phyloP scores from a whole-genome alignment of 805 yeast genomes.

The Yarrowia sp. region DNA sequence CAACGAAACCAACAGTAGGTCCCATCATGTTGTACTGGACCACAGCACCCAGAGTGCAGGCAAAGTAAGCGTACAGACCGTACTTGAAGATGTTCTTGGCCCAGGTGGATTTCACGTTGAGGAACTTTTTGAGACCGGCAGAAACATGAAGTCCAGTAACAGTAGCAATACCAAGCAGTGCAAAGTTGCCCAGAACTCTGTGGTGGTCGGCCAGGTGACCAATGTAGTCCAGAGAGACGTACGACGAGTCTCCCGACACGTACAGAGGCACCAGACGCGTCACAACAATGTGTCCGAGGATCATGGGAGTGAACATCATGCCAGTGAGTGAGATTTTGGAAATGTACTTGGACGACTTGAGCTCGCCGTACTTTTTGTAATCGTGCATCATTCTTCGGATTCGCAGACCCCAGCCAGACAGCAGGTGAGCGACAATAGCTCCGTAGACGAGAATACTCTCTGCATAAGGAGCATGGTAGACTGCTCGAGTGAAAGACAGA shows the following conservation, averaged over 20 bases:
- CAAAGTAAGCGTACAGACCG: not conserved
- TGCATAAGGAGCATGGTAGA: constrained; percentile 53
- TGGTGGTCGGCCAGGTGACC: constrained; percentile 41
- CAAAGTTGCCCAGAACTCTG: constrained; percentile 27
- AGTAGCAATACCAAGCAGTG: not conserved
- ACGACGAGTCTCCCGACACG: constrained; percentile 62
- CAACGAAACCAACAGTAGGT: constrained; percentile 1
- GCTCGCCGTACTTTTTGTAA: constrained; percentile 32
- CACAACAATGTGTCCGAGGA: constrained; percentile 47
- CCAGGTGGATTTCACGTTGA: not conserved
- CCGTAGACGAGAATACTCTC: constrained; percentile 49
- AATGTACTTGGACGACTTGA: constrained; percentile 34
- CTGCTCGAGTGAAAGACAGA: constrained; percentile 54
- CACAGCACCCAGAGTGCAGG: not conserved
- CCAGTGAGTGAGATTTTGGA: constrained; percentile 64
- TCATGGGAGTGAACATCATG: constrained; percentile 47
- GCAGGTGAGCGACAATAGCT: constrained; percentile 47
- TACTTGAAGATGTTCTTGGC: not conserved
- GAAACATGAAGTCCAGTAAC: constrained; percentile 16
- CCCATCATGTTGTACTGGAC: not conserved
- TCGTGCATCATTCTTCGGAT: constrained; percentile 38
- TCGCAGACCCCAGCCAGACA: constrained; percentile 50
- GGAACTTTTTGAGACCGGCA: constrained; percentile 13
- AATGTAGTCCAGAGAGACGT: constrained; percentile 51
- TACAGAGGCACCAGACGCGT: constrained; percentile 48